These are phyloP conservation scores for Mortierella sp. DNA, from an alignment of 371 early-diverging fungal genomes.

Conservation along the genomic window DNA sequence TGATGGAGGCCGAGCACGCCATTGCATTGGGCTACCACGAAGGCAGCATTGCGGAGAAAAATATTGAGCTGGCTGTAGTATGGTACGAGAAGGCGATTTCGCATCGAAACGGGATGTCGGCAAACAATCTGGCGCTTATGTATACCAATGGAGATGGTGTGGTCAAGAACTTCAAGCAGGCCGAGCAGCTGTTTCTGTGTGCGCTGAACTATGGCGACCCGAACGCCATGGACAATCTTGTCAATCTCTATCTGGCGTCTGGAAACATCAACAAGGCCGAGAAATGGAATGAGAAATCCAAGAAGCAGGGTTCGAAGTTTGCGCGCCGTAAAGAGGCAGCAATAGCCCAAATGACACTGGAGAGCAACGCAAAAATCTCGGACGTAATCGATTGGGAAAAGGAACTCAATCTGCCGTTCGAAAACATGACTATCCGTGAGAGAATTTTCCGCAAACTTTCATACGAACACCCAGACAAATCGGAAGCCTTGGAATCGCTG, in stretches of 20 bases:
- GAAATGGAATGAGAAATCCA: slow-evolving; percentile 44
- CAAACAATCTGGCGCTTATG: slow-evolving; percentile 40
- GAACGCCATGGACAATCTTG: slow-evolving; percentile 43
- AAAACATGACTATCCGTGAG: slow-evolving; percentile 43
- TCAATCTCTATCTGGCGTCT: slow-evolving; percentile 28
- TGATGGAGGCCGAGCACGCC: slow-evolving; percentile 36
- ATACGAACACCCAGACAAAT: slow-evolving; percentile 31
- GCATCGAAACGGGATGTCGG: slow-evolving; percentile 36
- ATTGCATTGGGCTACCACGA: slow-evolving; percentile 41
- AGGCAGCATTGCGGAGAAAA: slow-evolving; percentile 41
- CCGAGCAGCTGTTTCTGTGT: slow-evolving; percentile 39
- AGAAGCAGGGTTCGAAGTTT: slow-evolving; percentile 33
- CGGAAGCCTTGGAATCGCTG: slow-evolving; percentile 29
- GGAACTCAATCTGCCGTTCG: slow-evolving; percentile 40
- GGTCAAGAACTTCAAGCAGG: slow-evolving; percentile 35
- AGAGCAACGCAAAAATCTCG: slow-evolving; percentile 35
- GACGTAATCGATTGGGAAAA: slow-evolving; percentile 39
- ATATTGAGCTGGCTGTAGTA: slow-evolving; percentile 35
- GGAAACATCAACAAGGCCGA: slow-evolving; percentile 46
- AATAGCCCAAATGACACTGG: slow-evolving; percentile 28
- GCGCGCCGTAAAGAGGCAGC: slow-evolving; percentile 30
- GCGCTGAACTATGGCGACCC: slow-evolving; percentile 44
- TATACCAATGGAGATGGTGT: slow-evolving; percentile 41
- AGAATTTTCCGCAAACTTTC: slow-evolving; percentile 37
- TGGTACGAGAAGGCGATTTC: slow-evolving; percentile 42